These are phyloP conservation scores for Camellia oleifera DNA, from an alignment of 179 eudicot species.

Conservation along the genomic window DNA sequence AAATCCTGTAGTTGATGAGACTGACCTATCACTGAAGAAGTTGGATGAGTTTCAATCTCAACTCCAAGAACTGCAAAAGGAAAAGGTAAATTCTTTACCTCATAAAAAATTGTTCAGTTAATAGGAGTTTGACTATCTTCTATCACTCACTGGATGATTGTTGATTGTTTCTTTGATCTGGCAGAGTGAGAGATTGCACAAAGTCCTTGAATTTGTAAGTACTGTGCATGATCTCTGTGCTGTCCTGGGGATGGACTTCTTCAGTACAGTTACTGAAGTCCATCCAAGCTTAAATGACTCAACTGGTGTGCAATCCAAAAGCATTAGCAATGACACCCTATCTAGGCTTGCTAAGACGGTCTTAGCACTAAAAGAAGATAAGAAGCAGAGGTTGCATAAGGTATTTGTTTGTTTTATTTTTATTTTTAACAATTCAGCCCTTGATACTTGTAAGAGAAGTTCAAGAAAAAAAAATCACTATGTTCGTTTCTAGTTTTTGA, in stretches of 20 bases:
- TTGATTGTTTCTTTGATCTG: slow-evolving; percentile 25
- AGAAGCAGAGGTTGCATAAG: slow-evolving; percentile 84
- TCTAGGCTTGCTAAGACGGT: slow-evolving; percentile 89
- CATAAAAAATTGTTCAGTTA: not conserved
- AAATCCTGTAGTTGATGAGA: slow-evolving; percentile 70
- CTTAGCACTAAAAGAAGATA: slow-evolving; percentile 79
- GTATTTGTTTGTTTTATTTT: slow-evolving; percentile 56
- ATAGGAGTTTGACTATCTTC: not conserved
- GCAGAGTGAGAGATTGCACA: slow-evolving; percentile 96
- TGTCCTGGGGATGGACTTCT: slow-evolving; percentile 96
- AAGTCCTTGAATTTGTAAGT: slow-evolving; percentile 93
- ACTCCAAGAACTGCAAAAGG: slow-evolving; percentile 94
- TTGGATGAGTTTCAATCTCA: slow-evolving; percentile 81
- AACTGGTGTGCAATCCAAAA: slow-evolving; percentile 73
- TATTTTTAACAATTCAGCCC: not conserved
- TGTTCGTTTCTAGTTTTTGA: too few species aligned
- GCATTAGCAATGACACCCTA: slow-evolving; percentile 93
- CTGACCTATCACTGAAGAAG: slow-evolving; percentile 79
- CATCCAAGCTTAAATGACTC: slow-evolving; percentile 94
- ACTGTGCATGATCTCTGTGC: slow-evolving; percentile 94
- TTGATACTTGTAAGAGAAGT: slow-evolving; percentile 4
- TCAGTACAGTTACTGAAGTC: slow-evolving; percentile 87
- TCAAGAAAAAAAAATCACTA: not conserved
- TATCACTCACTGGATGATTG: not conserved
- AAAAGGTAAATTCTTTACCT: slow-evolving; percentile 50